phyloP scores from a whole-genome alignment of 768 basidiomycete species.

The Clavaria fumosa region DNA sequence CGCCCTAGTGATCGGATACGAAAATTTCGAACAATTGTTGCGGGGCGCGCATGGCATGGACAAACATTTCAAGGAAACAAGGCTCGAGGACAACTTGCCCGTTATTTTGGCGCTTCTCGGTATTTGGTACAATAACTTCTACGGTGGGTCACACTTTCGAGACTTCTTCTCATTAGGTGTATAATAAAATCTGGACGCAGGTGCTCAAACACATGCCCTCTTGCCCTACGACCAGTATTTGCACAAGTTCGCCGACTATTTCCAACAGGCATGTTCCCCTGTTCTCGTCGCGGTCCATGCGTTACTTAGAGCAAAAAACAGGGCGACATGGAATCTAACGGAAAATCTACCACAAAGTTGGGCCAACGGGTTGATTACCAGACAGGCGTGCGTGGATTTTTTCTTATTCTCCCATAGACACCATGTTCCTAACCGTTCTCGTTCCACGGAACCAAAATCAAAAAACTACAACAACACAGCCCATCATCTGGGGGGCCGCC shows the following conservation, averaged over 20 bases:
- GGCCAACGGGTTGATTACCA: constrained; percentile 90
- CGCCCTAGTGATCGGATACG: constrained; percentile 82
- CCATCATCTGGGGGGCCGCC: constrained; percentile 97
- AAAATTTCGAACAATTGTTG: constrained; percentile 83
- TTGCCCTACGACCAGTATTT: constrained; percentile 98
- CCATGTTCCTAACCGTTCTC: too few species aligned
- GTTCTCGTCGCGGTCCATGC: background rate
- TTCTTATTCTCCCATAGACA: background rate
- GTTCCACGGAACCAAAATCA: too few species aligned
- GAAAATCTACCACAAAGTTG: constrained; percentile 89
- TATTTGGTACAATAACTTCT: constrained; percentile 99
- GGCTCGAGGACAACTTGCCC: constrained; percentile 81
- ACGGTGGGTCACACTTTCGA: constrained; percentile 46
- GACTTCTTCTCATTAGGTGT: background rate
- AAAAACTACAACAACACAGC: too few species aligned
- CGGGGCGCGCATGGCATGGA: constrained; percentile 96
- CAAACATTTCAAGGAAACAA: constrained; percentile 84
- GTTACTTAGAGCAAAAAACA: constrained; percentile 12
- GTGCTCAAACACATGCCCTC: constrained; percentile 87
- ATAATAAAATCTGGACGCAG: constrained; percentile 19
- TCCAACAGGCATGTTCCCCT: constrained; percentile 58
- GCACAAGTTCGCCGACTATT: constrained; percentile 99
- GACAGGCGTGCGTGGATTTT: constrained; percentile 62
- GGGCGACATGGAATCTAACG: constrained; percentile 99
- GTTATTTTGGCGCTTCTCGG: constrained; percentile 82